phyloP scores from a whole-genome alignment of 2,329 filamentous ascomycete genomes.

The Talaromyces sp. region DNA sequence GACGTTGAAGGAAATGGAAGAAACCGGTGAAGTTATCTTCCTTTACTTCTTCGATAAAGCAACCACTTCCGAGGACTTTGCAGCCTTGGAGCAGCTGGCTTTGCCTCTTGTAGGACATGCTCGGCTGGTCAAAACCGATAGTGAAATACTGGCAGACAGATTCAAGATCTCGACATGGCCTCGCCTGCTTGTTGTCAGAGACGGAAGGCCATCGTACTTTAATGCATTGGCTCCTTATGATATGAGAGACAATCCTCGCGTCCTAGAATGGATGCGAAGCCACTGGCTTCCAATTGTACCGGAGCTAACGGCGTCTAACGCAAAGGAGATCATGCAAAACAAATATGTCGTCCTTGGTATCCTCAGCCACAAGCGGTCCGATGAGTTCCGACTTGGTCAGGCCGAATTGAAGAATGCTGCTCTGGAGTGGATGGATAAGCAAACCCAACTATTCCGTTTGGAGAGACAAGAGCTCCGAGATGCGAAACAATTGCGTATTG shows the following conservation, averaged over 20 bases:
- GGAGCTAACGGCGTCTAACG: slow-evolving; percentile 85
- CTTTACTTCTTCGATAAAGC: slow-evolving; percentile 97
- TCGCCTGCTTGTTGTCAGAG: slow-evolving; percentile 80
- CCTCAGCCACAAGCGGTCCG: slow-evolving; percentile 70
- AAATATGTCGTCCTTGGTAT: slow-evolving; percentile 93
- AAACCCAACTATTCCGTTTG: slow-evolving; percentile 83
- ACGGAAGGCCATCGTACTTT: slow-evolving; percentile 87
- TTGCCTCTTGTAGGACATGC: slow-evolving; percentile 86
- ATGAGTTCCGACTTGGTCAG: slow-evolving; percentile 71
- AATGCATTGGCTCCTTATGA: slow-evolving; percentile 79
- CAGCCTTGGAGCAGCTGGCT: slow-evolving; percentile 77
- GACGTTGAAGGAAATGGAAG: slow-evolving; percentile 74
- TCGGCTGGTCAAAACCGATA: slow-evolving; percentile 86
- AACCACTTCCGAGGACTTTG: slow-evolving; percentile 86
- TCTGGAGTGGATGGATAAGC: slow-evolving; percentile 96
- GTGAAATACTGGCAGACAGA: slow-evolving; percentile 65
- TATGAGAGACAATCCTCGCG: slow-evolving; percentile 78
- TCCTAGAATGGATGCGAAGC: slow-evolving; percentile 89
- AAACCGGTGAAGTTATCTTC: slow-evolving; percentile 93
- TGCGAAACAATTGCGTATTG: slow-evolving; percentile 88
- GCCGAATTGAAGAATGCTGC: slow-evolving; percentile 94
- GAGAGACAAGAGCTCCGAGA: slow-evolving; percentile 91
- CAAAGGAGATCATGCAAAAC: slow-evolving; percentile 88
- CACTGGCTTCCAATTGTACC: slow-evolving; percentile 96
- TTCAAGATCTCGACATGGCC: slow-evolving; percentile 98